phyloP scores from a whole-genome alignment of 768 basidiomycete genomes.

The Fomitopsis pulvina region DNA sequence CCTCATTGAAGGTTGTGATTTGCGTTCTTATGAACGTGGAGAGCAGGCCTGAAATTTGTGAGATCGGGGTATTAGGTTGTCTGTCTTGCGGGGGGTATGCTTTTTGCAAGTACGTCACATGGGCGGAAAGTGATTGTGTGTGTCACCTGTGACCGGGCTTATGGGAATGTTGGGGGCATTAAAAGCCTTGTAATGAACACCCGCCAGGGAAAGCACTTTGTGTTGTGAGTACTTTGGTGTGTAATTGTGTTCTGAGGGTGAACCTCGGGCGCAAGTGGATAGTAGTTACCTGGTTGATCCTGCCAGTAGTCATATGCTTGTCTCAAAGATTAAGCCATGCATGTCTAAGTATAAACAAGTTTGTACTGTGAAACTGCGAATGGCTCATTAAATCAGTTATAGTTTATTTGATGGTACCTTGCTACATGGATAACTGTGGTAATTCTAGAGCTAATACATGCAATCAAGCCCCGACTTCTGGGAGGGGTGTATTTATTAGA shows the following conservation, averaged over 20 bases:
- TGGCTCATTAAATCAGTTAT: slow-evolving; percentile 83
- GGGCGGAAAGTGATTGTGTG: slow-evolving; percentile 12
- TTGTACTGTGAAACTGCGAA: slow-evolving; percentile 76
- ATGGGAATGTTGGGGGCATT: slow-evolving; percentile 40
- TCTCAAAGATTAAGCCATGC: slow-evolving; percentile 82
- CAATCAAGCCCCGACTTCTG: slow-evolving; percentile 64
- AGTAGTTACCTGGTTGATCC: slow-evolving; percentile 81
- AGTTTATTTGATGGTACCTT: slow-evolving; percentile 73
- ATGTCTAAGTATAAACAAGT: slow-evolving; percentile 73
- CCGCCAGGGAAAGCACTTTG: slow-evolving; percentile 12
- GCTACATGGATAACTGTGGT: slow-evolving; percentile 78
- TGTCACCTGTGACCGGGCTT: slow-evolving; percentile 17
- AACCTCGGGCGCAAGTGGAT: slow-evolving; percentile 20
- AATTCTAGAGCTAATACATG: slow-evolving; percentile 77
- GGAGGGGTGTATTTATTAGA: slow-evolving; percentile 70
- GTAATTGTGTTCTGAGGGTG: slow-evolving; percentile 3
- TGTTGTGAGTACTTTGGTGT: slow-evolving; percentile 11
- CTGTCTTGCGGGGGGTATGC: slow-evolving; percentile 19
- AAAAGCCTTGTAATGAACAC: slow-evolving; percentile 33
- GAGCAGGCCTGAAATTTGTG: slow-evolving; percentile 35
- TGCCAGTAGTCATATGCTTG: slow-evolving; percentile 83
- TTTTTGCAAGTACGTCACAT: slow-evolving; percentile 9
- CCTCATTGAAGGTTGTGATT: slow-evolving; percentile 27
- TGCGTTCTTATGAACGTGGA: slow-evolving; percentile 24
- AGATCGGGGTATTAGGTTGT: slow-evolving; percentile 40